Evolutionary conservation across 495 filamentous ascomycete species (phyloP), one percentile per base, ranked within the genome.

Genomic region (Neurospora sp.): DNA sequence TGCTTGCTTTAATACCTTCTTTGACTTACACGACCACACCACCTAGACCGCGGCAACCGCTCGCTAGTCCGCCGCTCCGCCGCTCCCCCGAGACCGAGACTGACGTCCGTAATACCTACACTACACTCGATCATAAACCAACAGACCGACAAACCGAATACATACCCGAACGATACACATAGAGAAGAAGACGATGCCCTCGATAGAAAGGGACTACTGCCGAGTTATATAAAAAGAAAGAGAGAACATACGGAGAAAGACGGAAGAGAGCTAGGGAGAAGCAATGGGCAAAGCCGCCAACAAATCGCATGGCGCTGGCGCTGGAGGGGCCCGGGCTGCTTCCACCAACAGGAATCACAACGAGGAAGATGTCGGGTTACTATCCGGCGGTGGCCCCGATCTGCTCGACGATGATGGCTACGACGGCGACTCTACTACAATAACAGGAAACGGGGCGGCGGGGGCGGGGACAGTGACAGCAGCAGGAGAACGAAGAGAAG

Each of bases 321-420:
- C 74, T 73, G 66, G 31, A 31, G 31, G 42, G 44, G 9, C 44
- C 66, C 46, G 42, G 37, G n/a, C 46, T 12, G 46, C 69, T 38
- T 66, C 35, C 66, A 71, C 12, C 71, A 35, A 73, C 48, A 16
- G n/a, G 39, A 27, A 39, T 69, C 42, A 62, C 72, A 46, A 80
- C 72, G 84, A 87, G 70, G 85, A 88, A 75, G 81, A 81, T 59
- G 76, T 82, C 66, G 83, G 84, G 46, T 81, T 87, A 59, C 82
- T 88, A 44, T 79, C 82, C 9, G 74, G 78, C 46, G 78, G 71
- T 27, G 76, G 74, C 48, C 54, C 54, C 54, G 77, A 80, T 27
- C 74, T 70, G 23, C 72, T 80, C 3, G 73, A 72, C 23, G 76
- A 74, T 9, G 78, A 75, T 20, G 75, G 74, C 31, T 76, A 79